Base-by-base conservation (phyloP, 2,329 filamentous ascomycete genomes). In the Neonectria hederae region DNA sequence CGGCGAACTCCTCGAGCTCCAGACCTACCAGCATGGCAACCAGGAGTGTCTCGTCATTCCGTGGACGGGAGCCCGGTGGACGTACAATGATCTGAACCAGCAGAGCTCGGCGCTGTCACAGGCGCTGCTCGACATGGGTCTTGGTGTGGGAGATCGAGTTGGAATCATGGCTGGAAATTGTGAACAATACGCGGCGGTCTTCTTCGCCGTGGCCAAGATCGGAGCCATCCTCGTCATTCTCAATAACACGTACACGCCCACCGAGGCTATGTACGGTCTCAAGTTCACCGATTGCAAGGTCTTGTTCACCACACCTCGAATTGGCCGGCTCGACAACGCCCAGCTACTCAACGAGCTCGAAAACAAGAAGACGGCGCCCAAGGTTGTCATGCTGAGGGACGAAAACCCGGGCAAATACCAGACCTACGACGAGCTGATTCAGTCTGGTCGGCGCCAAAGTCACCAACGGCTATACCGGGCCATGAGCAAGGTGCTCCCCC, bases 211-310 rank as follows among this genome's bases (percentile, higher is more conserved):
- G 11, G 88, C 89, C 43, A 84, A 87, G 51, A 84, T 91, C 19
- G 89, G 90, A 10, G 89, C 86, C 51, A 88, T 91, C 49, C 82
- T 94, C 56, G 91, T 94, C 28, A 92, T 94, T 48, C 81, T 94
- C 69, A 94, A 94, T 80, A 94, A 93, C 79, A 94, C 91, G 0
- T 94, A 94, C 75, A 94, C 92, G 1, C 84, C 89, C 2, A 87
- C 85, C 1, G 92, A 94, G 78, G 88, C 90, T 52, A 84, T 89
- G 75, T 90, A 91, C 76, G 92, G 90, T 10, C 77, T 94, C 28
- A 84, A 86, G 59, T 92, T 93, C 73, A 89, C 90, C 17, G 90
- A 87, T 68, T 93, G 89, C 79, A 90, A 88, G 70, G 76, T 94
- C 4, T 83, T 94, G 43, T 94, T 94, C 78, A 91, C 90, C 8